Conservation (phyloP, 495 filamentous ascomycete genomes). For the Hypoxylon crocopeplum region DNA sequence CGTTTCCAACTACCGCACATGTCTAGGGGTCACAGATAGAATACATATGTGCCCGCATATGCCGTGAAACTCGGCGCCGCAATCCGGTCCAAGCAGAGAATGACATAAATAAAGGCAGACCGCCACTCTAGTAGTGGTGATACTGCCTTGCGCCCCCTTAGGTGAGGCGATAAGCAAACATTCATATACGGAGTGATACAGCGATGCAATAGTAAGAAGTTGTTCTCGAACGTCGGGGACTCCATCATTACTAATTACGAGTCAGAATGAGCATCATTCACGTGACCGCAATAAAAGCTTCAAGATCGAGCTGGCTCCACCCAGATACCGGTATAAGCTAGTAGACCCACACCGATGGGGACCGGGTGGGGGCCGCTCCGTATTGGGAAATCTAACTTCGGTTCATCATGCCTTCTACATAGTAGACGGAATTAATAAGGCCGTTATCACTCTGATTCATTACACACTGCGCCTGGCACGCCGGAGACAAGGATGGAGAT, state of each 20-base stretch:
- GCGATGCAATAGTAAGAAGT: not conserved
- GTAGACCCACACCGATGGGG: too few species aligned
- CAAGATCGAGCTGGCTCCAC: too few species aligned
- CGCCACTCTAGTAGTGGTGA: not conserved
- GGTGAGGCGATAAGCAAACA: not conserved
- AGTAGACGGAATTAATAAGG: too few species aligned
- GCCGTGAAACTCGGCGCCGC: slow-evolving; percentile 20
- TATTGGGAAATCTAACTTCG: too few species aligned
- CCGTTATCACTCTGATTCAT: too few species aligned
- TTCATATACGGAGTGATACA: not conserved
- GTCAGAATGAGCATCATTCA: slow-evolving; percentile 39
- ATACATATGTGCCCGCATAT: slow-evolving; percentile 7
- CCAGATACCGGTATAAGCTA: too few species aligned
- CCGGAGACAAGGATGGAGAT: slow-evolving; percentile 5
- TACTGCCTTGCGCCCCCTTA: not conserved
- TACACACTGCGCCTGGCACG: too few species aligned
- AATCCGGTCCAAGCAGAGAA: not conserved
- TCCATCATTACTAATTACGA: slow-evolving; percentile 12
- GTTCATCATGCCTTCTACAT: too few species aligned
- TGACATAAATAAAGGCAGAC: not conserved
- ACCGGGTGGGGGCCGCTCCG: too few species aligned
- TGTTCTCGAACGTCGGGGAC: not conserved
- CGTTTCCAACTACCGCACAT: not conserved
- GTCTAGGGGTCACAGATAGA: not conserved
- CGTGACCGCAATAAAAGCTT: too few species aligned